Percentiles rank a stretch among this genome's conserved stretches.
phyloP scores from a whole-genome alignment of 768 basidiomycete species.

The Postia placenta region DNA sequence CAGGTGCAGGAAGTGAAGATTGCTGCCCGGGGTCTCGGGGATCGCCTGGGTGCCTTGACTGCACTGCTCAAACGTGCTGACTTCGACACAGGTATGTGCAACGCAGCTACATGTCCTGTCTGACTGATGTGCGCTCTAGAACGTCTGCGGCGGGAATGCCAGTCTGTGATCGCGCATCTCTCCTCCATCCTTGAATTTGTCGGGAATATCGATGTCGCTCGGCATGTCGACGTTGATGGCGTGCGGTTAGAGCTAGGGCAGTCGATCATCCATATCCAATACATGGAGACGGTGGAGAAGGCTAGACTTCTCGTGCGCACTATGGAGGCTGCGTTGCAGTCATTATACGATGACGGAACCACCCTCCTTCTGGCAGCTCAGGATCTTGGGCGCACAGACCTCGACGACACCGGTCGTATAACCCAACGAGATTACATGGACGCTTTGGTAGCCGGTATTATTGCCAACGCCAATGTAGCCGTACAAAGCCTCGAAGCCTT shows the following conservation, averaged over 20 bases:
- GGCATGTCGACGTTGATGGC: slow-evolving; percentile 79
- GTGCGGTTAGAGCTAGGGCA: slow-evolving; percentile 43
- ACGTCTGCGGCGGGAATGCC: slow-evolving; percentile 33
- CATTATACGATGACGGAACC: slow-evolving; percentile 67
- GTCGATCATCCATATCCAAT: slow-evolving; percentile 41
- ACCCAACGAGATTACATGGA: slow-evolving; percentile 37
- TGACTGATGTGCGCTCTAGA: not conserved
- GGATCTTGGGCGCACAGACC: slow-evolving; percentile 14
- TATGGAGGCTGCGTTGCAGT: slow-evolving; percentile 65
- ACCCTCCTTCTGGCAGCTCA: slow-evolving; percentile 57
- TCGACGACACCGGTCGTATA: slow-evolving; percentile 4
- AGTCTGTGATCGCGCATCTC: slow-evolving; percentile 48
- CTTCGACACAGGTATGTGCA: slow-evolving; percentile 14
- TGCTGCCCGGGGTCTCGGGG: slow-evolving; percentile 44
- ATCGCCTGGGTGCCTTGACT: slow-evolving; percentile 12
- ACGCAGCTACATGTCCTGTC: not conserved
- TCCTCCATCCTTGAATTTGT: slow-evolving; percentile 53
- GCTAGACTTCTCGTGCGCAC: slow-evolving; percentile 64
- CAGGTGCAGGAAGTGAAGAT: slow-evolving; percentile 49
- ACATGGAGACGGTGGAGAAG: slow-evolving; percentile 59
- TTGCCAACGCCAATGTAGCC: slow-evolving; percentile 49
- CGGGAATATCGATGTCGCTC: slow-evolving; percentile 71
- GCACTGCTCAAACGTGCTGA: not conserved
- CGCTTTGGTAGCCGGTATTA: slow-evolving; percentile 43
- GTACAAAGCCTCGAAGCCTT: slow-evolving; percentile 58